Evolutionary conservation across 2,329 filamentous ascomycete genomes (phyloP), one percentile per base, ranked within the genome.

Genomic region (Remersonia thermophila): DNA sequence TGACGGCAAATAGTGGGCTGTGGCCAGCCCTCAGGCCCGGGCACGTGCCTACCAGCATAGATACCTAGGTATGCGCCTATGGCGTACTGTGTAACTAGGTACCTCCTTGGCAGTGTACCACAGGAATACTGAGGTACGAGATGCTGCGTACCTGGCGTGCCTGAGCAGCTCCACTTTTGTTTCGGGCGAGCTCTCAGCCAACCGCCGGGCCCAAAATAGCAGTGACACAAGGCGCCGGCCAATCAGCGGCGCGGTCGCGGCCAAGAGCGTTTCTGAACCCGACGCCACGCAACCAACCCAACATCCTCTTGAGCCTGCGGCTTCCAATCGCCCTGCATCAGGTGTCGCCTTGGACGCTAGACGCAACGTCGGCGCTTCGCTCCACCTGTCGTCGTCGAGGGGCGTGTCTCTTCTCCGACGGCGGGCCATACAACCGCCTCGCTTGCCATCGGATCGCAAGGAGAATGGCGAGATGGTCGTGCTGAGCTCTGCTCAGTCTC

Each of bases 351-450:
- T 39, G 36, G 14, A 28, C 20, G 16, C 32, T 34, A 20, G 12
- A 28, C 9, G 32, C 31, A 37, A 18, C 29, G 29, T 39, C 35
- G 41, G 47, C 47, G 49, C 48, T 50, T 50, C 45, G 34, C 29
- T 30, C 35, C 36, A 35, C 49, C 49, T 50, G 36, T 50, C 48
- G 20, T 23, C 20, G 20, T 23, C 20, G 20, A 23, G 20, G 9
- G 5, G 20, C 5, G 5, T 23, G 5, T 44, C 44, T 42, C 35
- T 25, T 25, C 37, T 27, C 13, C 32, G 20, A 9, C 34, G 8
- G 27, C 25, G 30, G 32, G 35, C 15, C 30, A 30, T 46, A 47
- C 47, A 42, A n/a, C n/a, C n/a, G n/a, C n/a, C n/a, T n/a, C n/a
- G n/a, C n/a, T n/a, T n/a, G n/a, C n/a, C n/a, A n/a, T n/a, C n/a